phyloP scores from a whole-genome alignment of 2,329 filamentous ascomycete genomes.

The Biscogniauxia mediterranea region DNA sequence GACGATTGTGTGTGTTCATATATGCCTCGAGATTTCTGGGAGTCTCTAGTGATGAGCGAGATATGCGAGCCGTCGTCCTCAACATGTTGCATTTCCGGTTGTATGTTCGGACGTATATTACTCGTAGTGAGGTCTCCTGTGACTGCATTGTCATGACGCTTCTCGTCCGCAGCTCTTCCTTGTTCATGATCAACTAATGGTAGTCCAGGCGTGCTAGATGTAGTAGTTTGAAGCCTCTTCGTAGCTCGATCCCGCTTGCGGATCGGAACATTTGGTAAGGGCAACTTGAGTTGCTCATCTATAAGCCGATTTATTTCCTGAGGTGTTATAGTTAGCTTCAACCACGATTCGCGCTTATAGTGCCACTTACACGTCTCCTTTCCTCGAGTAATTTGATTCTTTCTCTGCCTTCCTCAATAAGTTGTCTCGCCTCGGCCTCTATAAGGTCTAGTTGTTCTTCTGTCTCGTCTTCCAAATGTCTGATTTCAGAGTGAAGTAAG shows the following conservation, averaged over 20 bases:
- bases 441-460: constrained; percentile 3
- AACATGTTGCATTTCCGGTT: not conserved
- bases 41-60: not conserved
- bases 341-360: not conserved
- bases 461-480: constrained; percentile 1
- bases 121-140: not conserved
- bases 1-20: not conserved
- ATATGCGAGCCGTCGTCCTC: not conserved
- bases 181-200: not conserved
- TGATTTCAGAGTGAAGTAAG: not conserved
- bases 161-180: not conserved
- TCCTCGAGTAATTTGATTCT: constrained; percentile 1
- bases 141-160: not conserved
- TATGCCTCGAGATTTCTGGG: not conserved
- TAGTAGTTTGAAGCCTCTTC: not conserved
- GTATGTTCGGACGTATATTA: too few relatives aligned
- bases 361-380: constrained; percentile 3
- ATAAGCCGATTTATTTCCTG: constrained; percentile 7
- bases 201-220: not conserved
- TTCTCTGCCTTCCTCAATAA: constrained; percentile 3
- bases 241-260: constrained; percentile 3
- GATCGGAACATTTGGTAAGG: constrained; percentile 1
- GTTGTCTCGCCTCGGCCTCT: constrained; percentile 1
- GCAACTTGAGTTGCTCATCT: constrained; percentile 4
- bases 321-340: not conserved